Percentiles rank a stretch among this genome's conserved stretches.
These are phyloP conservation scores for Globisporangium iwayamae DNA, from an alignment of 352 stramenopile species.

Conservation along the genomic window DNA sequence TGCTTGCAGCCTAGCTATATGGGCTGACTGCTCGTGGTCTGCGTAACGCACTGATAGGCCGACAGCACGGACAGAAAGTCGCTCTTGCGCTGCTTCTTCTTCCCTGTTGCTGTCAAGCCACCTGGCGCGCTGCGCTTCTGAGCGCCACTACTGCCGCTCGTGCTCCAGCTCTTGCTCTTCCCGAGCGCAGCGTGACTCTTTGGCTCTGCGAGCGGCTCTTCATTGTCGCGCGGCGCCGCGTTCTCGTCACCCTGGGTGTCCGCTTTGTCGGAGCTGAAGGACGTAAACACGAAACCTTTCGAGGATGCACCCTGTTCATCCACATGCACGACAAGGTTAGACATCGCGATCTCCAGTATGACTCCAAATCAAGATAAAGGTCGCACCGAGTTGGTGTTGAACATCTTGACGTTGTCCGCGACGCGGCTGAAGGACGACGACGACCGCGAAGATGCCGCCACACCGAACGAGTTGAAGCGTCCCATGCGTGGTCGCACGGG, in stretches of 20 bases:
- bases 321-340: slow-evolving; percentile 11
- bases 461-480: slow-evolving; percentile 56
- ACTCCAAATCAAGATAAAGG: not conserved
- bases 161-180: slow-evolving; percentile 58
- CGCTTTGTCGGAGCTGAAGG: slow-evolving; percentile 44
- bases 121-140: slow-evolving; percentile 13
- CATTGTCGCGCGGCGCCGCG: slow-evolving; percentile 23
- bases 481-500: slow-evolving; percentile 30
- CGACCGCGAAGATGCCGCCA: slow-evolving; percentile 33
- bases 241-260: slow-evolving; percentile 36
- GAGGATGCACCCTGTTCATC: slow-evolving; percentile 16
- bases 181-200: slow-evolving; percentile 21
- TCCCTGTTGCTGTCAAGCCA: not conserved
- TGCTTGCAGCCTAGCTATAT: slow-evolving; percentile 17
- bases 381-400: slow-evolving; percentile 61
- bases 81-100: slow-evolving; percentile 41
- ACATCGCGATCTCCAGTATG: not conserved
- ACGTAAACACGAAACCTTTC: slow-evolving; percentile 83
- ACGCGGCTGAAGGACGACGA: slow-evolving; percentile 71
- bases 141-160: not conserved
- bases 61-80: slow-evolving; percentile 68
- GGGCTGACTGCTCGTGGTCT: slow-evolving; percentile 23
- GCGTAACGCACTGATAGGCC: slow-evolving; percentile 62
- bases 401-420: slow-evolving; percentile 68
- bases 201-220: slow-evolving; percentile 13